Evolutionary conservation across 2,329 filamentous ascomycete species (phyloP).

Genomic region (Cercospora berteroae): DNA sequence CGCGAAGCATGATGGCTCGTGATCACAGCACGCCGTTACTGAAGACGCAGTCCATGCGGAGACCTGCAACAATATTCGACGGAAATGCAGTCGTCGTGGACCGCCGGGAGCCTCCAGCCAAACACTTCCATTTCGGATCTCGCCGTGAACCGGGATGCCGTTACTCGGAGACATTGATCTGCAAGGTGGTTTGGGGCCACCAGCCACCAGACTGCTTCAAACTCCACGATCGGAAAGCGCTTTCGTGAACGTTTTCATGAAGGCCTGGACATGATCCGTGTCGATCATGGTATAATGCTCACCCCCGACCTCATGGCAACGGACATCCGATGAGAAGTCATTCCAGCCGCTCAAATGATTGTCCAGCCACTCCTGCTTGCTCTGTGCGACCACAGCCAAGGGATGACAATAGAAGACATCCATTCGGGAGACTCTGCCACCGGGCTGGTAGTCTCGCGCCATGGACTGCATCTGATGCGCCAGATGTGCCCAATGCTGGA

Average conservation of each 20-base stretch:
- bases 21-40: not conserved
- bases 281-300: conserved; percentile 31
- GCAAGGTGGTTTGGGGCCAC: not conserved
- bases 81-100: not conserved
- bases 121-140: not conserved
- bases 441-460: conserved; percentile 43
- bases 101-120: not conserved
- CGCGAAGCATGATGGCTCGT: not conserved
- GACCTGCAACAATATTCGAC: not conserved
- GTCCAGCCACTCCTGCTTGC: conserved; percentile 36
- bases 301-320: conserved; percentile 25
- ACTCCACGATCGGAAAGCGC: conserved; percentile 9
- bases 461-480: conserved; percentile 14
- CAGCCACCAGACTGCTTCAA: not conserved
- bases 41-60: not conserved
- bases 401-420: conserved; percentile 45
- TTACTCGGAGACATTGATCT: not conserved
- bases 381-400: conserved; percentile 35
- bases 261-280: conserved; percentile 22
- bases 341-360: conserved; percentile 27
- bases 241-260: conserved; percentile 13
- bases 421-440: conserved; percentile 38
- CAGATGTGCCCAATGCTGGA: conserved; percentile 7
- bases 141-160: not conserved
- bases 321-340: conserved; percentile 21